Base-by-base conservation (phyloP, 306 rosid species). In the Styphnolobium japonicum region DNA sequence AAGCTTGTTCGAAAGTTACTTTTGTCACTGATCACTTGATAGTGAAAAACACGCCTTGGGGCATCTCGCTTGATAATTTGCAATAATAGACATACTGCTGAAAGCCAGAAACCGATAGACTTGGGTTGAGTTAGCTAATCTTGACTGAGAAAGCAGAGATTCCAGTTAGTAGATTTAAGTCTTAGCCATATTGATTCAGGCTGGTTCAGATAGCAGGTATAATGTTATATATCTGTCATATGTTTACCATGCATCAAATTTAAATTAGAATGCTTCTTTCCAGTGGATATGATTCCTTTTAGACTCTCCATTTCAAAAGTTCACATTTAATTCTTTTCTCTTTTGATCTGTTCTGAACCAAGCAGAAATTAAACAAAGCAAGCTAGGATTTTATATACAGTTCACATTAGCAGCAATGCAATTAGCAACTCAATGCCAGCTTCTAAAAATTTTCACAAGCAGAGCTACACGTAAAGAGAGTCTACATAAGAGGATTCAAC, bases 401-500 rank as follows among this genome's bases (percentile, higher is more conserved):
- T 73, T 89, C 72, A 71, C 82, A 80, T 77, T 72, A 43, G 89
- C 84, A 78, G 76, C 82, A 83, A 67, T 82, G 86, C 83, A 87
- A 72, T 81, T 52, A 79, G 87, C 79, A 83, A 82, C 89, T 89
- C 86, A 80, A 52, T 52, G 66, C 77, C 76, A 63, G 83, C 75
- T 82, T 72, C 84, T 87, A 75, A 76, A 72, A 29, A 15, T 81
- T 87, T 78, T 86, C 83, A 83, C 84, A 85, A 84, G 84, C 75
- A 75, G 85, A 79, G 89, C 90, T 86, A 84, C 89, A 83, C 84
- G 81, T 85, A 67, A 51, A 81, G 86, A 83, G 87, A 81, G 86
- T 86, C 87, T 86, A 83, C 87, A 85, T 22, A 75, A 71, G 45
- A 71, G 81, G 88, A 90, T 83, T 85, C 82, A 75, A 84, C 81